Evolutionary conservation across 2,329 filamentous ascomycete genomes (phyloP), one percentile per base, ranked within the genome.

Genomic region (Aspergillus eucalypticola): DNA sequence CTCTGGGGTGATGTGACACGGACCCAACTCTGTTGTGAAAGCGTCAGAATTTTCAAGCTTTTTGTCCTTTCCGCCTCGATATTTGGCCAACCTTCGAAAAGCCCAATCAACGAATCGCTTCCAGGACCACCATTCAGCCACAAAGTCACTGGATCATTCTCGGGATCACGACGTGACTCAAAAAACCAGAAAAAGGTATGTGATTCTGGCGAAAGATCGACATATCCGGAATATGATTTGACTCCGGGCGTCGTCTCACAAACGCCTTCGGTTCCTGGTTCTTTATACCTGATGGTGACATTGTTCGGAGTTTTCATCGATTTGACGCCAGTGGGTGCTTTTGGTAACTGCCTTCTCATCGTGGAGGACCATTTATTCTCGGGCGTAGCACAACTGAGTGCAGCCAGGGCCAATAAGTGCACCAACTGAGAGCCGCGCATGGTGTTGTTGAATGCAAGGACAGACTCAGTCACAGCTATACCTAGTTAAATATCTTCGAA

Each of bases 181-280:
- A 86, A 86, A 71, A 85, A 83, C 78, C 80, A 86, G 71, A 86
- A 79, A 65, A 75, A 74, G 49, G 83, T 81, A 66, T 85, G 83
- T 59, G 83, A 75, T 42, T 83, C 73, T 3, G 80, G 75, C 4
- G 72, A 78, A 8, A 85, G 76, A 65, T 85, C 83, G 11, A 83
- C 79, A 64, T 86, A 86, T 21, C 84, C 83, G 1, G 82, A 81
- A 66, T 81, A 86, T 27, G 81, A 83, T 64, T 85, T 85, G 19
- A 86, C 83, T 27, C 80, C 78, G 1, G 82, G 82, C 17, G 83
- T 82, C 3, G 82, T 78, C 72, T 86, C 84, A 64, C 84, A 86
- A 58, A 84, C 67, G 4, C 71, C 75, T 42, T 75, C 71, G 54
- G 73, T 84, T 3, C 83, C 83, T 3, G 79, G 83, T 69, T 86